Conservation (phyloP, 2,329 filamentous ascomycete genomes). For the Aspergillus calidoustus region DNA sequence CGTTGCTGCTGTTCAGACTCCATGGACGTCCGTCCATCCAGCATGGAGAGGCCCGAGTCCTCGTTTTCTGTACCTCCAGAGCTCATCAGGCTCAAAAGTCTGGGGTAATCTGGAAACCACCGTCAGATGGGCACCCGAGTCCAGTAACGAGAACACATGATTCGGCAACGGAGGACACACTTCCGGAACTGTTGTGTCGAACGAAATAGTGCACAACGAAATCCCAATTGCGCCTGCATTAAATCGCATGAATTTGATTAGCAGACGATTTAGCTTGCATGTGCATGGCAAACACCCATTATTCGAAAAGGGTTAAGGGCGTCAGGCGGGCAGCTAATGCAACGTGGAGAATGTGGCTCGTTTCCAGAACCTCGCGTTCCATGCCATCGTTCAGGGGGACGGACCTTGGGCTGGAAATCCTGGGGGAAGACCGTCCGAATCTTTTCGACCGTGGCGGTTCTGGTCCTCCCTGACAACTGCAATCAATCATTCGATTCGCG, state of each 20-base stretch:
- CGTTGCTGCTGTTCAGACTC: background rate
- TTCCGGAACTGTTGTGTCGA: background rate
- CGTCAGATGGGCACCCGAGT: background rate
- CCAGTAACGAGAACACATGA: background rate
- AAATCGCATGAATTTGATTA: background rate
- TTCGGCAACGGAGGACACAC: constrained; percentile 6
- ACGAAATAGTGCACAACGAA: background rate
- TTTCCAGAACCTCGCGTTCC: constrained; percentile 7
- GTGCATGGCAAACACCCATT: background rate
- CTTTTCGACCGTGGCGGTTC: background rate
- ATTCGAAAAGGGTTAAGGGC: background rate
- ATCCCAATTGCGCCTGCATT: background rate
- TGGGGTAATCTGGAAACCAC: background rate
- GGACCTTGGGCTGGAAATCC: background rate
- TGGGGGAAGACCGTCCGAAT: background rate
- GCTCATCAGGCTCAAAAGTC: background rate
- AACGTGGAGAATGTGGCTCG: background rate
- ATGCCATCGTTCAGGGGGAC: background rate
- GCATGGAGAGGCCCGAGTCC: background rate
- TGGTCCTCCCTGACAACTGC: background rate
- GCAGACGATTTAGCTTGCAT: background rate
- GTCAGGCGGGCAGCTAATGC: background rate
- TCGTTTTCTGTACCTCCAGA: background rate
- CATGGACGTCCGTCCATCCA: background rate
- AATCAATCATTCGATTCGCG: background rate